Conservation (phyloP, 495 filamentous ascomycete genomes). For the Trichoderma erinaceum region DNA sequence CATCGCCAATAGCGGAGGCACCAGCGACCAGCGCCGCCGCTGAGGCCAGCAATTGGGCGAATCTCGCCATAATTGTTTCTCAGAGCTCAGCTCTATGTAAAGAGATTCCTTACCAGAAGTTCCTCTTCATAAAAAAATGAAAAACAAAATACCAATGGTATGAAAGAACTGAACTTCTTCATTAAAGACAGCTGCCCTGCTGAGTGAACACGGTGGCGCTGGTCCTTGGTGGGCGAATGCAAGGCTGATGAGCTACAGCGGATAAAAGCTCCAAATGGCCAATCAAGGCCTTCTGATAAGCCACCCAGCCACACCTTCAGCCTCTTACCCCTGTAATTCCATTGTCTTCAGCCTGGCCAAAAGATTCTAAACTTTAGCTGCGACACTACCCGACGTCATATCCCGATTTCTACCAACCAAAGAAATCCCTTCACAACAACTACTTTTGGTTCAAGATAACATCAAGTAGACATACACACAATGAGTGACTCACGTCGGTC, state of each 20-base stretch:
- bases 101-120: neutral
- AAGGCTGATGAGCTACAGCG: neutral
- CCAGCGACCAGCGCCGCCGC: neutral
- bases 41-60: slow-evolving; percentile 8
- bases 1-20: slow-evolving; percentile 8
- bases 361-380: neutral
- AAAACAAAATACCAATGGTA: neutral
- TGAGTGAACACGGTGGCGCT: slow-evolving; percentile 7
- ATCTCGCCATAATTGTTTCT: slow-evolving; percentile 2
- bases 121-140: neutral
- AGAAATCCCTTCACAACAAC: neutral
- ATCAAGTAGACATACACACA: neutral
- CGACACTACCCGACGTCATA: neutral
- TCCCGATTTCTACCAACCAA: no score
- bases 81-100: slow-evolving; percentile 6
- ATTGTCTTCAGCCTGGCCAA: slow-evolving; percentile 1
- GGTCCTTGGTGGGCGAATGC: neutral
- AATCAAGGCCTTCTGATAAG: neutral
- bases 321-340: neutral
- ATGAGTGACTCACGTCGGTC: slow-evolving; percentile 23
- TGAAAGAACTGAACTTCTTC: neutral
- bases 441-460: neutral
- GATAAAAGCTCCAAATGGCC: neutral
- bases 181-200: neutral
- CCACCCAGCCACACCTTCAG: neutral